These are phyloP conservation scores for Chrysanthemum makinoi DNA, from an alignment of 129 eudicot species.

Conservation along the genomic window DNA sequence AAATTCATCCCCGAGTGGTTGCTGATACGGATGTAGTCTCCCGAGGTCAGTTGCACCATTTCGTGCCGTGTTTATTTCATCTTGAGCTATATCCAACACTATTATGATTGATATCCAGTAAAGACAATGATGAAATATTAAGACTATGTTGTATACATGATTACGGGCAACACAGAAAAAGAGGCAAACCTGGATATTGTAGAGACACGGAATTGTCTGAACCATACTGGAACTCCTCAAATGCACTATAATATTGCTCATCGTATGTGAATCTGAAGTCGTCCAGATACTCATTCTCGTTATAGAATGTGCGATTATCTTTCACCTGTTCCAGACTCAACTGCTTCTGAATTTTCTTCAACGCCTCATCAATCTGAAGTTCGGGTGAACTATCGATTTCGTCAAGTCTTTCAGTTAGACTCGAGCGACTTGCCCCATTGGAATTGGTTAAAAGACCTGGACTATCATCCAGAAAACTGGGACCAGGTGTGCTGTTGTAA, in stretches of 20 bases:
- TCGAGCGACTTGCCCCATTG: constrained; percentile 35
- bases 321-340: constrained; percentile 59
- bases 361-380: constrained; percentile 50
- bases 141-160: background rate
- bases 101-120: background rate
- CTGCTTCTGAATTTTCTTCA: constrained; percentile 64
- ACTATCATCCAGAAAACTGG: constrained; percentile 52
- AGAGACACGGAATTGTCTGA: constrained; percentile 31
- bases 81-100: constrained; percentile 18
- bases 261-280: constrained; percentile 33
- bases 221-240: constrained; percentile 26
- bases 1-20: constrained; percentile 19
- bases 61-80: constrained; percentile 22
- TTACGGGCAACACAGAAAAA: background rate
- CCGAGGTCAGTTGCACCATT: constrained; percentile 40
- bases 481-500: constrained; percentile 47
- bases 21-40: constrained; percentile 32
- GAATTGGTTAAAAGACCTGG: constrained; percentile 37
- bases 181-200: no score
- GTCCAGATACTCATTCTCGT: constrained; percentile 41
- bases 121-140: background rate
- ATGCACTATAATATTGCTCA: constrained; percentile 33
- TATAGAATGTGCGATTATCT: constrained; percentile 31
- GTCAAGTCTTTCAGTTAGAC: constrained; percentile 33
- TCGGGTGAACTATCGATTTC: constrained; percentile 39